Base-by-base conservation (phyloP, 2,329 filamentous ascomycete species). In the Aspergillus fumigatiaffinis region DNA sequence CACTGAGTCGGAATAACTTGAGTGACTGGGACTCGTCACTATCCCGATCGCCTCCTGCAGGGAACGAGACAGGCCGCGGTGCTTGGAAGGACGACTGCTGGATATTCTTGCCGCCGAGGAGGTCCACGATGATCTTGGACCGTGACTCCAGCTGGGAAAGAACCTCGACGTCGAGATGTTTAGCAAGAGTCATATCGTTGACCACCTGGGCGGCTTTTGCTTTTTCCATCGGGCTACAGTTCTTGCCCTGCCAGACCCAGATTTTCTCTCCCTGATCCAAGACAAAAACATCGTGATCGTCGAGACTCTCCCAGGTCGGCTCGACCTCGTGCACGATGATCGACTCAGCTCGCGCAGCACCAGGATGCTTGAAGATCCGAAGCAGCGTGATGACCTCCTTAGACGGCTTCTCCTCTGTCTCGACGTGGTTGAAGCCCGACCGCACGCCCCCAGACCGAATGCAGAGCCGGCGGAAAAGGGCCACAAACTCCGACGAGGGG, bases 191-290 rank as follows among this genome's bases (percentile, higher is more conserved):
- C 65, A 72, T 61, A 23, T 71, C 68, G 53, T 87, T 81, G 4
- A 88, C 86, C 2, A 88, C 84, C 68, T 87, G 84, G 0, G 86
- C 86, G 0, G 85, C 84, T 73, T 86, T 87, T 48, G 82, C 82
- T 74, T 87, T 88, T 67, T 89, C 87, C 84, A 88, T 87, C 0
- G 86, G 86, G 50, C 82, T 85, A 67, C 84, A 87, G 46, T 78
- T 79, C 64, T 79, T 80, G 52, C 87, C 87, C 73, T 89, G 87
- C 87, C 87, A 89, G 3, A 88, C 83, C 79, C 83, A 88, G 62
- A 89, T 86, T 75, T 88, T 87, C 51, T 82, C 76, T 25, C 81
- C 81, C 53, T 78, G 79, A 63, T 89, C 86, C 47, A 88, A 71
- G 14, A 89, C 76, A 62, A 88, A 89, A 2, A 88, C 87, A 65